These are phyloP conservation scores for Amanita subjunquillea DNA, from an alignment of 768 basidiomycete genomes.

Conservation along the genomic window DNA sequence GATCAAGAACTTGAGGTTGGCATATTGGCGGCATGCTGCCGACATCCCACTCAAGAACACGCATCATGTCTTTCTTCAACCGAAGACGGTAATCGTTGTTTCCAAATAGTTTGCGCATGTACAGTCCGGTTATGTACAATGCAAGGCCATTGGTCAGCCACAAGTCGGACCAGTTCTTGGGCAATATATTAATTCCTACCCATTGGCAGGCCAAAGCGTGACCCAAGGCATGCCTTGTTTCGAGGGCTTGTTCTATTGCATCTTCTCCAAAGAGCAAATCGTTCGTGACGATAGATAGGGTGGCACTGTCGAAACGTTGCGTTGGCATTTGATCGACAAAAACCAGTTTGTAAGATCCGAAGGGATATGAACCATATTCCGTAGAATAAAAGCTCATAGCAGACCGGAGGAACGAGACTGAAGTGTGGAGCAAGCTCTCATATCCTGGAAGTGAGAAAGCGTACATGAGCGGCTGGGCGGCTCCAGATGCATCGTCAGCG, in stretches of 20 bases:
- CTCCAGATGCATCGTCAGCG: conserved; percentile 51
- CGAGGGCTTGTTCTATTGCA: conserved; percentile 87
- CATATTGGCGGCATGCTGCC: conserved; percentile 90
- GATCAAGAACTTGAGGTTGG: conserved; percentile 76
- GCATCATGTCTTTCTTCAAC: conserved; percentile 93
- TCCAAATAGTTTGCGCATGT: conserved; percentile 78
- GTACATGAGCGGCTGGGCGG: conserved; percentile 68
- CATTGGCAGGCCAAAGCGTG: conserved; percentile 94
- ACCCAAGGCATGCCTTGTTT: conserved; percentile 76
- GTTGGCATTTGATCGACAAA: conserved; percentile 86
- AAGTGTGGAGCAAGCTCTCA: conserved; percentile 57
- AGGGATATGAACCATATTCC: conserved; percentile 94
- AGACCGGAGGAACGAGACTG: conserved; percentile 68
- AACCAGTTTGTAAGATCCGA: conserved; percentile 87
- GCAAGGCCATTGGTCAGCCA: conserved; percentile 97
- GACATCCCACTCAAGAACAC: conserved; percentile 79
- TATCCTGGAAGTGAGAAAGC: conserved; percentile 91
- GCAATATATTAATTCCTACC: conserved; percentile 94
- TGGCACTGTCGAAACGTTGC: conserved; percentile 78
- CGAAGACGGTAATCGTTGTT: conserved; percentile 96
- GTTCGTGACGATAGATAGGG: conserved; percentile 65
- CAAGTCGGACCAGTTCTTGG: conserved; percentile 84
- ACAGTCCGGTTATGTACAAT: conserved; percentile 82
- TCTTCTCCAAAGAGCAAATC: conserved; percentile 83
- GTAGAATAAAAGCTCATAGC: conserved; percentile 90